Evolutionary conservation across 306 rosid species (phyloP), one percentile per base, ranked within the genome.

Genomic region (Castanea crenata): DNA sequence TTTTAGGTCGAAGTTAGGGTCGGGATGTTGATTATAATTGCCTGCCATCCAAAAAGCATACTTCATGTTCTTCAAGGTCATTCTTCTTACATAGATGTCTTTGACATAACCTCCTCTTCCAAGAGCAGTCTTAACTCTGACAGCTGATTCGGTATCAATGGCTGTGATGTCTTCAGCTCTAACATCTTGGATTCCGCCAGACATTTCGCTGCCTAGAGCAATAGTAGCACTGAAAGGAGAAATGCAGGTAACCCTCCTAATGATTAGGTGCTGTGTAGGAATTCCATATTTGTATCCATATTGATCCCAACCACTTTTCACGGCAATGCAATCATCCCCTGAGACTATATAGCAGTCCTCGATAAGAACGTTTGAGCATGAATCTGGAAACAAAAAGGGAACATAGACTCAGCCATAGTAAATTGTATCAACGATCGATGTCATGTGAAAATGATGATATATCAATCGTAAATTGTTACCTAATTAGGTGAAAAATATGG

Each of bases 181-280:
- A 14, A 94, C 93, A 54, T 94, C 88, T 52, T 69, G 41, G 57
- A 94, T 88, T 19, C 97, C 97, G 13, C 98, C 96, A 0, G 96
- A 94, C 98, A 94, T 94, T 73, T 94, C 98, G 21, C 97, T 94
- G 1, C 96, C 98, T 21, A 92, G 83, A 0, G 98, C 97, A 58
- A 94, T 74, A 70, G 81, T 71, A 0, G 98, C 94, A 25, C 96
- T 88, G 25, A 85, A 79, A 0, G 92, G 93, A 3, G 93, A 92
- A 59, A 90, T 81, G 79, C 95, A 92, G 7, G 84, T 84, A 20
- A 92, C 77, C 44, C 90, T 83, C 55, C 86, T 84, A 19, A 92
- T 90, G 13, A 84, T 6, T 1, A 90, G 79, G 31, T 90, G 86
- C 64, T 88, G 31, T 1, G 86, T 83, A 34, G 96, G 93, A 91